These are phyloP conservation scores for Mariannaea elegans DNA, from an alignment of 2,329 filamentous ascomycete genomes.

Conservation along the genomic window DNA sequence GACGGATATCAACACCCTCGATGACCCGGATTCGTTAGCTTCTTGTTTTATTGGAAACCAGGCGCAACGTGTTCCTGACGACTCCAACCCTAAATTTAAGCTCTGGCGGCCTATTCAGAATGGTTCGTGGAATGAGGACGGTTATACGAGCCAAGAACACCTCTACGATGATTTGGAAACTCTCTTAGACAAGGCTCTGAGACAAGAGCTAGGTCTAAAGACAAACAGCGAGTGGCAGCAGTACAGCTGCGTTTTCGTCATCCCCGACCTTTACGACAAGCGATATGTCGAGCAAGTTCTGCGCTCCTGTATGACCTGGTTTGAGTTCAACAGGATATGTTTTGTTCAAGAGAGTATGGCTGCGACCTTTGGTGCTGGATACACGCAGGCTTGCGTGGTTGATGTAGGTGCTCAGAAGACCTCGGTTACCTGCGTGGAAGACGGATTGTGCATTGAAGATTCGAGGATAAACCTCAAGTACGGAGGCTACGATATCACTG, in stretches of 20 bases:
- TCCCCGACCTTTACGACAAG: slow-evolving; percentile 97
- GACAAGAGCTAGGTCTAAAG: slow-evolving; percentile 81
- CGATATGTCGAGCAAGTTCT: slow-evolving; percentile 86
- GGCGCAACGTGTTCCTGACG: slow-evolving; percentile 87
- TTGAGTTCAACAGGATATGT: slow-evolving; percentile 87
- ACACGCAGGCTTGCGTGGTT: slow-evolving; percentile 92
- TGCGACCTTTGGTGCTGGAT: slow-evolving; percentile 93
- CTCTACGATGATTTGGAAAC: slow-evolving; percentile 88
- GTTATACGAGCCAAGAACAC: slow-evolving; percentile 82
- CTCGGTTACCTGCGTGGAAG: slow-evolving; percentile 95
- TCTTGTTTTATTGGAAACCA: slow-evolving; percentile 81
- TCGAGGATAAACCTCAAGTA: slow-evolving; percentile 95
- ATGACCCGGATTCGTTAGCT: slow-evolving; percentile 69
- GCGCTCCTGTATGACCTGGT: slow-evolving; percentile 86
- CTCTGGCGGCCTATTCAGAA: slow-evolving; percentile 90
- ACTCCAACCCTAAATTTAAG: slow-evolving; percentile 88
- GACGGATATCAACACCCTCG: slow-evolving; percentile 79
- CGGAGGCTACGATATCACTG: slow-evolving; percentile 91
- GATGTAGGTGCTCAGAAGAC: slow-evolving; percentile 98
- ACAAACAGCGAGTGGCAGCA: slow-evolving; percentile 84
- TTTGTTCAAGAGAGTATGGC: slow-evolving; percentile 97
- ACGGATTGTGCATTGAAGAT: slow-evolving; percentile 93
- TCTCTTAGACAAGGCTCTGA: slow-evolving; percentile 86
- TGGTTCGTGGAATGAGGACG: slow-evolving; percentile 89
- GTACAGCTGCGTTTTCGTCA: slow-evolving; percentile 96